Conservation (phyloP, 495 filamentous ascomycete genomes). For the Lepidopterella palustris region DNA sequence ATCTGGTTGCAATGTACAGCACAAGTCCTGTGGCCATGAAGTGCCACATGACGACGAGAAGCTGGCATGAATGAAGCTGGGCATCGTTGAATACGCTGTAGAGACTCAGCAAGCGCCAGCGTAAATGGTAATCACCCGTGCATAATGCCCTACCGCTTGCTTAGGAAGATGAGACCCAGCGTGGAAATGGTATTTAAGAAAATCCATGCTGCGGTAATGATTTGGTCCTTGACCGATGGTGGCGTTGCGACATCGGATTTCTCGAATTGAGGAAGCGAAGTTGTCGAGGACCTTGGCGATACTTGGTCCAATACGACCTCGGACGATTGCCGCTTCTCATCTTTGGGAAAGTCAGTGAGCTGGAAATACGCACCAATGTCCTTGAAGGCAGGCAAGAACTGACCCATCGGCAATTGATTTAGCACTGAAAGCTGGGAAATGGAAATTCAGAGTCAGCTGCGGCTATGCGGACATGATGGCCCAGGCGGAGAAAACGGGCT, state of each 20-base stretch:
- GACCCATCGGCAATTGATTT: not conserved
- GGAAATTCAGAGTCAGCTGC: too few species aligned
- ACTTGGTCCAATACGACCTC: slow-evolving; percentile 25
- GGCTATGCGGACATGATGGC: not conserved
- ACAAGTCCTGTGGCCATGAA: slow-evolving; percentile 37
- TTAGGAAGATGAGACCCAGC: slow-evolving; percentile 25
- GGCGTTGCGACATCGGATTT: slow-evolving; percentile 4
- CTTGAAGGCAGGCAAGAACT: not conserved
- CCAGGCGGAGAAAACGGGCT: too few species aligned
- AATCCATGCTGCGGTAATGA: slow-evolving; percentile 27
- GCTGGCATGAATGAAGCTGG: slow-evolving; percentile 26
- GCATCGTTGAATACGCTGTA: slow-evolving; percentile 28
- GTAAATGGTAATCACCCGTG: not conserved
- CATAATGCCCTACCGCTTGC: slow-evolving; percentile 22
- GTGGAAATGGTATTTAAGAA: slow-evolving; percentile 26
- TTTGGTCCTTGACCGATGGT: slow-evolving; percentile 21
- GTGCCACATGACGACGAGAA: slow-evolving; percentile 37
- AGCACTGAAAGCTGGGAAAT: not conserved
- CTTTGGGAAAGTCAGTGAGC: not conserved
- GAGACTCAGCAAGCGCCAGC: slow-evolving; percentile 4
- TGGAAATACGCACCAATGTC: not conserved
- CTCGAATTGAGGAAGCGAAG: slow-evolving; percentile 21
- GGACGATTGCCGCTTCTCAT: slow-evolving; percentile 25
- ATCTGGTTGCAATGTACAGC: slow-evolving; percentile 31
- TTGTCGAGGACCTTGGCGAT: slow-evolving; percentile 20